A percentile compares a stretch with the other conserved stretches of the same genome.
Conservation (phyloP, 2,329 filamentous ascomycete species). For the Cercospora sojina region DNA sequence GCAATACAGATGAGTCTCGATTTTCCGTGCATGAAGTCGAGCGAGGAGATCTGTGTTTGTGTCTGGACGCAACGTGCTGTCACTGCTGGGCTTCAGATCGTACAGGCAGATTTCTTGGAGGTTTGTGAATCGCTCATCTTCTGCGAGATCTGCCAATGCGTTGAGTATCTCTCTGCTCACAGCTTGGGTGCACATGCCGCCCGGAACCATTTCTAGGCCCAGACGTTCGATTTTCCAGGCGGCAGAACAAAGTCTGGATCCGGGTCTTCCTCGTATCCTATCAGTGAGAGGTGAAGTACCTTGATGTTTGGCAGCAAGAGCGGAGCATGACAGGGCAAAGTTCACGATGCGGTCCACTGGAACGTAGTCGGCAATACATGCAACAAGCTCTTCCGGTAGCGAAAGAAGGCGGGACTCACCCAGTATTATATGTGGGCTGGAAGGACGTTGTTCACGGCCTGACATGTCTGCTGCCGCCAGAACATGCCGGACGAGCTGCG, state of each 20-base stretch:
- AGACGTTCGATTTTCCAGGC: neutral
- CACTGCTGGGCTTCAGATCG: neutral
- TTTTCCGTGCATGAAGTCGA: neutral
- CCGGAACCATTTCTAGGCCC: neutral
- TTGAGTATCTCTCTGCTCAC: constrained; percentile 19
- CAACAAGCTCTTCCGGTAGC: constrained; percentile 21
- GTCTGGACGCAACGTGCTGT: neutral
- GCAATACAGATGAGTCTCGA: constrained; percentile 4
- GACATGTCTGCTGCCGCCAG: neutral
- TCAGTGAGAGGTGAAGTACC: no score
- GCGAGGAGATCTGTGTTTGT: neutral
- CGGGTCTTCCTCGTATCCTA: no score
- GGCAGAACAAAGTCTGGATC: no score
- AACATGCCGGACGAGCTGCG: neutral
- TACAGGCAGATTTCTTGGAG: constrained; percentile 8
- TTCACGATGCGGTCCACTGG: constrained; percentile 3
- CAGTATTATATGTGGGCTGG: neutral
- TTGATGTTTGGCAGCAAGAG: no score
- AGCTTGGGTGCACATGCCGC: neutral
- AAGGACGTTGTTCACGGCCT: neutral
- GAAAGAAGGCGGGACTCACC: neutral
- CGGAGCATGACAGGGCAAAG: constrained; percentile 9
- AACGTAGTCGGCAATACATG: constrained; percentile 9
- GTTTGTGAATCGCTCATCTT: neutral
- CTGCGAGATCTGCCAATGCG: constrained; percentile 23